phyloP scores from a whole-genome alignment of 352 stramenopile species.

The Globisporangium sylvaticum region DNA sequence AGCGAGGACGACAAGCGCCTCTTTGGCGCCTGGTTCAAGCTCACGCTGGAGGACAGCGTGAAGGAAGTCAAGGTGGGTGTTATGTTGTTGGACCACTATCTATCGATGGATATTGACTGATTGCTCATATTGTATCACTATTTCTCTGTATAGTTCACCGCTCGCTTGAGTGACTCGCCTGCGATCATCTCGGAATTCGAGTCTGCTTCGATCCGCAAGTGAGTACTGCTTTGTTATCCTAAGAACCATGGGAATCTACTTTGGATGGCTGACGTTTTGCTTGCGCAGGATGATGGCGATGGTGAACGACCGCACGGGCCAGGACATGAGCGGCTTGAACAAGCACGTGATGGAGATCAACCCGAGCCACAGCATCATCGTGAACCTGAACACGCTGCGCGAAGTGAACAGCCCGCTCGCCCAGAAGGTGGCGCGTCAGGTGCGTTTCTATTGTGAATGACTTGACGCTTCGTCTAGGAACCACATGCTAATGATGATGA shows the following conservation, averaged over 20 bases:
- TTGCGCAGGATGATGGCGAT: conserved; percentile 95
- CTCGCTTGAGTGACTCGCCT: conserved; percentile 93
- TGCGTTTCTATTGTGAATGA: conserved; percentile 18
- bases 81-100: background rate
- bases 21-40: conserved; percentile 93
- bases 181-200: conserved; percentile 99
- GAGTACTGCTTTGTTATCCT: conserved; percentile 12
- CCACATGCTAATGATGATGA: background rate
- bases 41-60: conserved; percentile 87
- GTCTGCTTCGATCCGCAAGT: conserved; percentile 94
- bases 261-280: background rate
- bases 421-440: conserved; percentile 79
- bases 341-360: conserved; percentile 99
- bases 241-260: background rate
- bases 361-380: conserved; percentile 95
- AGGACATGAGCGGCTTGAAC: conserved; percentile 41
- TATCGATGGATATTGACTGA: background rate
- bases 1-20: conserved; percentile 82
- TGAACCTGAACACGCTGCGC: conserved; percentile 89
- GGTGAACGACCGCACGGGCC: conserved; percentile 86
- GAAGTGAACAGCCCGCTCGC: conserved; percentile 81
- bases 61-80: conserved; percentile 77
- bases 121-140: background rate
- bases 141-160: conserved; percentile 48
- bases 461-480: background rate